Base-by-base conservation (phyloP, 164 flowering plant species). In the Magnolia changhungtana region DNA sequence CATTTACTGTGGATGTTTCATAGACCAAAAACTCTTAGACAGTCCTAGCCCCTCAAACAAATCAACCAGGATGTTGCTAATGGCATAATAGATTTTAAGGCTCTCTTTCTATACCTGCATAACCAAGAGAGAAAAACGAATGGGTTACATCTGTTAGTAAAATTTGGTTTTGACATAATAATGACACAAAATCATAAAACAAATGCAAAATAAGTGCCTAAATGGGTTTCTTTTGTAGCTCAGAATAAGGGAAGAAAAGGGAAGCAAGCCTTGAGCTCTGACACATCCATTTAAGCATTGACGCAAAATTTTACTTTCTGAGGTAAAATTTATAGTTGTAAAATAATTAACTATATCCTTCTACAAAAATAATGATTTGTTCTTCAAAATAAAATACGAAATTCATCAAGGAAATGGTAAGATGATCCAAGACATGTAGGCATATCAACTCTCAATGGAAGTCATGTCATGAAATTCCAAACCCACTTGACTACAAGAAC, bases 51-150 rank as follows among this genome's bases (percentile, higher is more conserved):
- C n/a, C n/a, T n/a, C n/a, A n/a, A n/a, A n/a, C n/a, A n/a, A n/a
- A n/a, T n/a, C n/a, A n/a, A n/a, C n/a, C n/a, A n/a, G n/a, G n/a
- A n/a, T n/a, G n/a, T n/a, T n/a, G n/a, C n/a, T n/a, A n/a, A 96
- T 88, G 37, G 98, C 96, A 81, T 98, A 96, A 67, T 96, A 96
- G 72, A 96, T 88, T 85, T 94, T 96, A 76, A 96, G 94, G 85
- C 99, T 96, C 84, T 96, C 99, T 81, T 96, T 96, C 83, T 94
- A 77, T 16, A 96, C 93, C 99, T 94, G 72, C 75, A 87, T 11
- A 49, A 63, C 70, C 72, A 82, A 75, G 29, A 78, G 74, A 19
- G 59, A 76, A 63, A 16, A 49, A 18, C 19, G 7, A 49, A 18
- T 58, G 1, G 13, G 72, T 70, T 45, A 70, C 45, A 11, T 67